Evolutionary conservation across 2,329 filamentous ascomycete genomes (phyloP).

Genomic region (Nigrospora sphaerica): DNA sequence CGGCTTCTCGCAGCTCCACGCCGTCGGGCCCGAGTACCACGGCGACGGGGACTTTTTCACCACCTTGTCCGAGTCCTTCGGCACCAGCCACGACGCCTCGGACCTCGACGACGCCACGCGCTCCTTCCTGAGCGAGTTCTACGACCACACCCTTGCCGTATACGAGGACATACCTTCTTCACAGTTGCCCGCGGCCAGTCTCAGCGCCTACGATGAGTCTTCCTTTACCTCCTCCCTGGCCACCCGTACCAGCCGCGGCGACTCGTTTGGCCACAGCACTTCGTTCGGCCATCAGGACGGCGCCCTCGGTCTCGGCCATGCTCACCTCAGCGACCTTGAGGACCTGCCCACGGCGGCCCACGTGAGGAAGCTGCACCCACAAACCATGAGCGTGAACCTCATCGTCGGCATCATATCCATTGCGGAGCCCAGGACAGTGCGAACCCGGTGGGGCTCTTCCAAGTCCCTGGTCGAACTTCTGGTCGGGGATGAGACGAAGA

Average conservation of each 20-base stretch:
- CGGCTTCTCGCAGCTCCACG: slow-evolving; percentile 44
- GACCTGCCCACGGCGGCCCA: slow-evolving; percentile 63
- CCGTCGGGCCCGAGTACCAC: slow-evolving; percentile 20
- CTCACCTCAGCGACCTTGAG: slow-evolving; percentile 55
- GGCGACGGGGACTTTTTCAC: slow-evolving; percentile 40
- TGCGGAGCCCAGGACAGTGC: slow-evolving; percentile 58
- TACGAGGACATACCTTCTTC: slow-evolving; percentile 62
- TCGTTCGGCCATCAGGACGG: slow-evolving; percentile 9
- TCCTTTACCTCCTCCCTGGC: slow-evolving; percentile 29
- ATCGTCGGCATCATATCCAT: slow-evolving; percentile 75
- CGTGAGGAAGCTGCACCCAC: slow-evolving; percentile 62
- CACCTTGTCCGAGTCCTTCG: slow-evolving; percentile 21
- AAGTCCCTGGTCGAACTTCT: slow-evolving; percentile 68
- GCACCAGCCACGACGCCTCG: too few relatives aligned
- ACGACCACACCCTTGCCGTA: slow-evolving; percentile 68
- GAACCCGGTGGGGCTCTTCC: slow-evolving; percentile 54
- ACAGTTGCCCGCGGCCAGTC: slow-evolving; percentile 34
- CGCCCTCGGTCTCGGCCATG: slow-evolving; percentile 17
- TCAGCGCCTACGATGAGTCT: slow-evolving; percentile 10
- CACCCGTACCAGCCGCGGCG: slow-evolving; percentile 18
- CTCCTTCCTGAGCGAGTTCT: slow-evolving; percentile 55
- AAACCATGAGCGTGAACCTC: slow-evolving; percentile 75
- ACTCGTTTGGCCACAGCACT: slow-evolving; percentile 19
- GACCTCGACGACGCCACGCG: too few relatives aligned
- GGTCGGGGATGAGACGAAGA: slow-evolving; percentile 77